Evolutionary conservation across 192 early-diverging fungal species (phyloP).

Genomic region (Backusella circina): DNA sequence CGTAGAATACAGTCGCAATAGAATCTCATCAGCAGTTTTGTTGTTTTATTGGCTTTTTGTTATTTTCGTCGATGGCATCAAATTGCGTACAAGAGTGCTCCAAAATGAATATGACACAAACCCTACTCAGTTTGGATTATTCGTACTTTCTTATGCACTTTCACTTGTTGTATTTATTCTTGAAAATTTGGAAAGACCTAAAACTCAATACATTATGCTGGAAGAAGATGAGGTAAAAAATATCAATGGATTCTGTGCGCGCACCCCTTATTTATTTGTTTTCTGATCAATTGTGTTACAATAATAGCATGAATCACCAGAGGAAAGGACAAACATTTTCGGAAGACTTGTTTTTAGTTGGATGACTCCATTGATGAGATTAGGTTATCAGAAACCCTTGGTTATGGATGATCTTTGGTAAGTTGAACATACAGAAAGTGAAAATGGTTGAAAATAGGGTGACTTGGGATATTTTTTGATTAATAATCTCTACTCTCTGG

Average conservation of each 20-base stretch:
- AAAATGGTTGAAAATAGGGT: neutral
- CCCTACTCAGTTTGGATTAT: constrained; percentile 18
- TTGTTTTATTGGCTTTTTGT: constrained; percentile 60
- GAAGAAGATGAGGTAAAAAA: constrained; percentile 29
- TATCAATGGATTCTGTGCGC: neutral
- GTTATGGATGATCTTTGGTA: constrained; percentile 70
- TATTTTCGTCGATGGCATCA: constrained; percentile 34
- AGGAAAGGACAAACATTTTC: constrained; percentile 84
- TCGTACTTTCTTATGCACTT: constrained; percentile 30
- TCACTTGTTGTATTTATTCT: constrained; percentile 37
- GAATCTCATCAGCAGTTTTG: constrained; percentile 50
- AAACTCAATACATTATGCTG: constrained; percentile 32
- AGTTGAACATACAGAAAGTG: neutral
- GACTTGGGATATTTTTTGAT: neutral
- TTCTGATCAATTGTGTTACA: neutral
- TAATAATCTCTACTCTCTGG: neutral
- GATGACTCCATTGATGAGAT: constrained; percentile 85
- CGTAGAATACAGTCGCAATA: constrained; percentile 30
- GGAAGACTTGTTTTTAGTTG: constrained; percentile 82
- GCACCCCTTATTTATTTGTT: neutral
- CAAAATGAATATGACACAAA: neutral
- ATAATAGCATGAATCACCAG: constrained; percentile 53
- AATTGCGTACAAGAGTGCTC: constrained; percentile 36
- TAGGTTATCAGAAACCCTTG: constrained; percentile 74
- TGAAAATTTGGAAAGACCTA: constrained; percentile 38